Evolutionary conservation across 2,329 filamentous ascomycete genomes (phyloP), one percentile per base, ranked within the genome.

Genomic region (Aspergillus ruber): DNA sequence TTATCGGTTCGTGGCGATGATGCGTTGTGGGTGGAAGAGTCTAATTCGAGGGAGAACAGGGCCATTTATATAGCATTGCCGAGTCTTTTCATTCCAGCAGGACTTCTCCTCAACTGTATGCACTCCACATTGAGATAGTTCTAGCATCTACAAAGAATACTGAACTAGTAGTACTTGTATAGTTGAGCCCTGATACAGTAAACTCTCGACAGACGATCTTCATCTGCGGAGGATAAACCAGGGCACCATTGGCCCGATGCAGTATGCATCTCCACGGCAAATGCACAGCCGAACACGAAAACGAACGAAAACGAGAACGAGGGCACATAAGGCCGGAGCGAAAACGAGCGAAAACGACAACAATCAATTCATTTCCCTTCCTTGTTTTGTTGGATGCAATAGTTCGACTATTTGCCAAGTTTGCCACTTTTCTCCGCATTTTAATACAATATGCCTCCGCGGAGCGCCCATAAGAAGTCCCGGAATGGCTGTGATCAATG

Each of bases 381-480:
- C 9, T 33, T 33, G 29, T 33, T 33, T 33, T n/a, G 29, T 33
- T n/a, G 29, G 6, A 10, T 33, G 29, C 29, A 12, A 4, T 33
- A 12, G 29, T 33, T 10, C 29, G 29, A n/a, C 29, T 6, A 33
- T 33, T 33, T 33, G 29, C 13, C 29, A 33, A 33, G 10, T 33
- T n/a, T 21, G 29, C 29, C 29, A 33, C 29, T 33, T n/a, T 33
- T 13, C 29, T 10, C 13, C 4, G 9, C 29, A 10, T 33, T 10
- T 33, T 33, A 33, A 2, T 33, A 12, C 29, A 21, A 10, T 5
- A 70, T 70, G 65, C 56, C 67, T 47, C 65, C 66, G 43, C 61
- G 69, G 43, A 64, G 66, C 50, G 56, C 68, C 21, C 69, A 72
- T 58, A 69, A 62, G 15, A 72, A 72, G 56, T 72, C 69, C n/a